Percentiles rank a stretch among this genome's conserved stretches.
Conservation (phyloP, 2,329 filamentous ascomycete species). For the Sclerotiophoma versabilis region DNA sequence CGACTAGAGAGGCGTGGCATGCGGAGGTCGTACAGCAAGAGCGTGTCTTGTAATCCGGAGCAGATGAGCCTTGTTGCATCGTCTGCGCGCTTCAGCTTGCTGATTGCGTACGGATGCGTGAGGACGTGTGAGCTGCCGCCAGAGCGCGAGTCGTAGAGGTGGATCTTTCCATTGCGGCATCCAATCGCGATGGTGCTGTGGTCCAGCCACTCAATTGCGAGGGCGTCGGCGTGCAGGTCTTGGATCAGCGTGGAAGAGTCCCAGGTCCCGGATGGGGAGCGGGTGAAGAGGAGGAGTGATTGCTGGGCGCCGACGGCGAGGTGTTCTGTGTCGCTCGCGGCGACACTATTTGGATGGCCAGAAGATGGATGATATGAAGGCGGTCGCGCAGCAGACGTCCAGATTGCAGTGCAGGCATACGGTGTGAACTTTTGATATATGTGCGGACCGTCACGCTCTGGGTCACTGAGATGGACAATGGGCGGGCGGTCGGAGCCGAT, state of each 20-base stretch:
- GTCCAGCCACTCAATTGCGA: constrained; percentile 46
- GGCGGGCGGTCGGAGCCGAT: constrained; percentile 39
- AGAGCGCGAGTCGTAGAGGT: constrained; percentile 43
- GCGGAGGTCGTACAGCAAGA: constrained; percentile 45
- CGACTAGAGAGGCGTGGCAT: constrained; percentile 15
- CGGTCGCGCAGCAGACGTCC: constrained; percentile 35
- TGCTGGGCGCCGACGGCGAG: constrained; percentile 43
- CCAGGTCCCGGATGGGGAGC: constrained; percentile 32
- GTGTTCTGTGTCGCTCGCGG: constrained; percentile 33
- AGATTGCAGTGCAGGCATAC: constrained; percentile 35
- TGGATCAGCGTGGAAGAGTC: constrained; percentile 15
- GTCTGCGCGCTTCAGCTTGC: constrained; percentile 34
- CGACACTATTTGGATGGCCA: constrained; percentile 19
- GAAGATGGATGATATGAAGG: constrained; percentile 18
- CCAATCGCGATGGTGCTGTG: constrained; percentile 41
- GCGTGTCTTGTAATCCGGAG: constrained; percentile 34
- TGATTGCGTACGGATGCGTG: constrained; percentile 35
- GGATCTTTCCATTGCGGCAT: constrained; percentile 42
- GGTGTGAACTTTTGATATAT: constrained; percentile 41
- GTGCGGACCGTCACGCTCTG: constrained; percentile 34
- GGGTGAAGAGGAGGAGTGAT: constrained; percentile 34
- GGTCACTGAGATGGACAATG: constrained; percentile 35
- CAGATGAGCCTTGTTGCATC: constrained; percentile 37
- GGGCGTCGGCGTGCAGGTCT: constrained; percentile 35
- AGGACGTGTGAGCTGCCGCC: constrained; percentile 33